Evolutionary conservation across 257 asterid genomes (phyloP).

Genomic region (Solanum stenotomum): DNA sequence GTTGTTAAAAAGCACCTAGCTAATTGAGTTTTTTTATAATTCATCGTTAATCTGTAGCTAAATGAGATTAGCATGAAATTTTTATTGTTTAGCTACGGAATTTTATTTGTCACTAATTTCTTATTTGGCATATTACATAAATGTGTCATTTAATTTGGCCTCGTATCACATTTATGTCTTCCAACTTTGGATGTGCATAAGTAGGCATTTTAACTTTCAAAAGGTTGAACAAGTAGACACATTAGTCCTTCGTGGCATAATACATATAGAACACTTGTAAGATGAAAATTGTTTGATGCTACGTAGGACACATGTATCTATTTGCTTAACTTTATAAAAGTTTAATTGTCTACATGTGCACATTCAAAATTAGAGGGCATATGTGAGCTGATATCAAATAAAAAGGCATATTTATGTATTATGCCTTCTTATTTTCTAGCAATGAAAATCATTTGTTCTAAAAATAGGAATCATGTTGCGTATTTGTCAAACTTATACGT

Average conservation of each 20-base stretch:
- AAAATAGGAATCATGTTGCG: not conserved
- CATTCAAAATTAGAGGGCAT: not conserved
- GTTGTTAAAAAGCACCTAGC: not conserved
- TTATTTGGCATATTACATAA: no score
- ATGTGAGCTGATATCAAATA: no score
- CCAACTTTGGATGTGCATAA: no score
- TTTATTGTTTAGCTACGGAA: no score
- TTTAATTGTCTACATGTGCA: no score
- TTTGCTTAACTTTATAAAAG: no score
- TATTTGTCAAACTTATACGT: not conserved
- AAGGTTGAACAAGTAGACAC: not conserved
- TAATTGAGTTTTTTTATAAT: not conserved
- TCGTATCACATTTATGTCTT: no score
- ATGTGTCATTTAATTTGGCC: no score
- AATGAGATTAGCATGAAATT: not conserved
- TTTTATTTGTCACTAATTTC: no score
- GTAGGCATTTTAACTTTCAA: not conserved
- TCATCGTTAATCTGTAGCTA: not conserved
- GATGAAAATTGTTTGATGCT: not conserved
- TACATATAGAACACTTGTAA: rapidly evolving
- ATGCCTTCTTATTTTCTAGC: not conserved
- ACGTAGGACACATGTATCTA: not conserved
- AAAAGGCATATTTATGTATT: no score
- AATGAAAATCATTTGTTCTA: not conserved
- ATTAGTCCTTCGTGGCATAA: not conserved